Percentiles rank a stretch among this genome's conserved stretches.
phyloP scores from a whole-genome alignment of 805 yeast species.

The Groenewaldozyma salmanticensis region DNA sequence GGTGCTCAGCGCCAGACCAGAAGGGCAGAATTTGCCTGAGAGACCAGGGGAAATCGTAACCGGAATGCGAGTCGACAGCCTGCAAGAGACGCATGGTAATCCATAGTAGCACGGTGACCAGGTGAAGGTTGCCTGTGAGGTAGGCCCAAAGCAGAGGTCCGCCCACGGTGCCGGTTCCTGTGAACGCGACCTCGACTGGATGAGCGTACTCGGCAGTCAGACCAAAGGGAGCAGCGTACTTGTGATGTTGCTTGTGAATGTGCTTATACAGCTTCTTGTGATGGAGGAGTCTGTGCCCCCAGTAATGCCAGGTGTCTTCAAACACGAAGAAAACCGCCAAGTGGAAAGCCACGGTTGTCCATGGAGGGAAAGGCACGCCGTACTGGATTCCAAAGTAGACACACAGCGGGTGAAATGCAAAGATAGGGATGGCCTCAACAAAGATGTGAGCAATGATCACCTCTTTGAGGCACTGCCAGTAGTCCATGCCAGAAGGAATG shows the following conservation, averaged over 20 bases:
- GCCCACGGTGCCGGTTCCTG: conserved; percentile 95
- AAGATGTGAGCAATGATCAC: conserved; percentile 81
- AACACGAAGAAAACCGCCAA: conserved; percentile 67
- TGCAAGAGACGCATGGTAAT: conserved; percentile 80
- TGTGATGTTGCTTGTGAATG: conserved; percentile 95
- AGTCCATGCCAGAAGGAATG: conserved; percentile 71
- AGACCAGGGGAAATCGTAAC: conserved; percentile 97
- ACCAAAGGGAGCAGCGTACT: conserved; percentile 97
- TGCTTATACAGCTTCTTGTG: conserved; percentile 75
- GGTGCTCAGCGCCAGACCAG: conserved; percentile 99
- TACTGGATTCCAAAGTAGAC: conserved; percentile 66
- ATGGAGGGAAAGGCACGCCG: conserved; percentile 76
- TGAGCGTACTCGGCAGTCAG: conserved; percentile 96
- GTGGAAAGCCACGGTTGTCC: conserved; percentile 51
- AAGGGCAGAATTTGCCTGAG: conserved; percentile 84
- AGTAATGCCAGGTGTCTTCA: conserved; percentile 96
- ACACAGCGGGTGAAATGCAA: conserved; percentile 95
- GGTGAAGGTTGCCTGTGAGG: conserved; percentile 66
- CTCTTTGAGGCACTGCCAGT: conserved; percentile 82
- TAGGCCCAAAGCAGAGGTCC: conserved; percentile 80
- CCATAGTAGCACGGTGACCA: conserved; percentile 87
- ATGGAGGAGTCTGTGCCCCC: conserved; percentile 88
- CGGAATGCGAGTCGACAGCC: conserved; percentile 97
- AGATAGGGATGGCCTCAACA: conserved; percentile 92
- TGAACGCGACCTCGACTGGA: conserved; percentile 81